Conservation (phyloP, 805 yeast genomes). For the Yarrowia sp. region DNA sequence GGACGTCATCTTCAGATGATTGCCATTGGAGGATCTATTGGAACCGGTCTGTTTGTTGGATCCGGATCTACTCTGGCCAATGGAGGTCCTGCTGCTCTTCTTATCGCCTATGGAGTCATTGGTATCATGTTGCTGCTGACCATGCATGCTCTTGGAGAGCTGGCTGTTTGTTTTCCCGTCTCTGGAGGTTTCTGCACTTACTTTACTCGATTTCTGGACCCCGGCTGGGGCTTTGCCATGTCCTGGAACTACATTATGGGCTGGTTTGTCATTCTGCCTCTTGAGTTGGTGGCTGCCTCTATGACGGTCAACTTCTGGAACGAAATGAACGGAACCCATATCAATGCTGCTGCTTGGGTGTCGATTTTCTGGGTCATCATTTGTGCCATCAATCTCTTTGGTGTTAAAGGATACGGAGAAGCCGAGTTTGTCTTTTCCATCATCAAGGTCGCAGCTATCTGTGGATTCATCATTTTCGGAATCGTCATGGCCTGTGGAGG, state of each 20-base stretch:
- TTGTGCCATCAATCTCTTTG: slow-evolving; percentile 48
- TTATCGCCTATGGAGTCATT: slow-evolving; percentile 48
- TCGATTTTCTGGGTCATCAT: slow-evolving; percentile 51
- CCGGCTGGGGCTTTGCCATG: slow-evolving; percentile 62
- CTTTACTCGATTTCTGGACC: slow-evolving; percentile 58
- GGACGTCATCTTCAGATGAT: slow-evolving; percentile 51
- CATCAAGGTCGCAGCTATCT: slow-evolving; percentile 54
- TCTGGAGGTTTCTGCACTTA: slow-evolving; percentile 58
- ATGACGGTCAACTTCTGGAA: slow-evolving; percentile 55
- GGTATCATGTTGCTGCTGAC: slow-evolving; percentile 60
- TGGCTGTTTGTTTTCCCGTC: slow-evolving; percentile 62
- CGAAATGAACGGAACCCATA: slow-evolving; percentile 31
- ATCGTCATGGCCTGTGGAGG: slow-evolving; percentile 50
- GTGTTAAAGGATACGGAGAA: slow-evolving; percentile 59
- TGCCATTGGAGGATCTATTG: slow-evolving; percentile 78
- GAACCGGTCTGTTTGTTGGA: slow-evolving; percentile 61
- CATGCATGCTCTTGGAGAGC: slow-evolving; percentile 61
- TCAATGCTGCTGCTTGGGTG: slow-evolving; percentile 53
- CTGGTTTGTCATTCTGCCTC: slow-evolving; percentile 59
- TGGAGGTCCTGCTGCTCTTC: slow-evolving; percentile 53
- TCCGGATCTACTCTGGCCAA: slow-evolving; percentile 47
- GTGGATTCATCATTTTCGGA: slow-evolving; percentile 58
- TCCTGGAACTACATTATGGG: slow-evolving; percentile 66
- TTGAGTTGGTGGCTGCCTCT: slow-evolving; percentile 61
- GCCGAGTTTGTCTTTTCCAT: slow-evolving; percentile 58